Evolutionary conservation across 192 early-diverging fungal genomes (phyloP), one percentile per base, ranked within the genome.

Genomic region (Coemansia sp.): DNA sequence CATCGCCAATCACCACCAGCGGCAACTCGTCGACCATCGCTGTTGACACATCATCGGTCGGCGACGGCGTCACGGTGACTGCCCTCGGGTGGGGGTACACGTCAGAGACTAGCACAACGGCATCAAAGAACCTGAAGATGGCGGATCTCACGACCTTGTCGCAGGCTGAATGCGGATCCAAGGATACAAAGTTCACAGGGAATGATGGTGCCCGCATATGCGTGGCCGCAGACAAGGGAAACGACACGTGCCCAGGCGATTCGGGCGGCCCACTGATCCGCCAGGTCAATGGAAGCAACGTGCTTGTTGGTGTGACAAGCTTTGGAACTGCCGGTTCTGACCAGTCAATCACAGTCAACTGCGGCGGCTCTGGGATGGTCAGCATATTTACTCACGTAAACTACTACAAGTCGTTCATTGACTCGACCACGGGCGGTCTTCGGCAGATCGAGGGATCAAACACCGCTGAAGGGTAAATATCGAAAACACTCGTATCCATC

Each of bases 231-330:
- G 72, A 83, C 34, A 55, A 34, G 0, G 78, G 74, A 10, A 50
- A 61, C 1, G 79, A 74, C 17, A 75, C 79, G 0, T 84, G 83
- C 48, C 72, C 72, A 0, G 83, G 83, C 22, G 83, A 84, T 34
- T 81, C 79, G 3, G 83, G 83, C 3, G 83, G 83, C 9, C 83
- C 79, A 2, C 37, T 84, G 60, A 62, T 82, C 25, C 79, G 70
- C 61, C 28, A 65, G 37, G 58, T 71, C 22, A 59, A 60, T 28
- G 75, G 82, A 22, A 65, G 57, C n/a, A 65, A 65, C 27, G 65
- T 62, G 47, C 52, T 81, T 44, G 70, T 69, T 2, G 83, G 83
- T 5, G 70, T 84, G 33, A 81, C 79, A 17, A 81, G 78, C 64
- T 84, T 78, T 69, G 82, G 79, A 5, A 75, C 79, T 0, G 63